phyloP scores from a whole-genome alignment of 305 asterid species.

The Andrographis paniculata region DNA sequence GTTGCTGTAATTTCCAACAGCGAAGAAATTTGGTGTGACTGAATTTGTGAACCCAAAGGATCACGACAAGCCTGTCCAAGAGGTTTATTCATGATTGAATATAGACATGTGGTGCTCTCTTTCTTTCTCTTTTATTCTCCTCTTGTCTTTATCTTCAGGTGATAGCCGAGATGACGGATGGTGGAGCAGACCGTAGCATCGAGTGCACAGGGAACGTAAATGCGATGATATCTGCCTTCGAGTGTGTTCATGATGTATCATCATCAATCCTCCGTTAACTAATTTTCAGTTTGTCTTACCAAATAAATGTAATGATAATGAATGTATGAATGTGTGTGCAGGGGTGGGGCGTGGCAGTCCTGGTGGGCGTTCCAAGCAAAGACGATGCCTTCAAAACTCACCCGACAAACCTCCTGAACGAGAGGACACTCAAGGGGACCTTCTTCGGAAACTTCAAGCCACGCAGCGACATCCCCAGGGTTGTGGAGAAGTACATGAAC shows the following conservation, averaged over 20 bases:
- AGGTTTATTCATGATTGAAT: neutral
- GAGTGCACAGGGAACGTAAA: constrained; percentile 27
- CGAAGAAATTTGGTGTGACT: constrained; percentile 20
- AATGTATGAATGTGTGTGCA: neutral
- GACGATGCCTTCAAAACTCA: neutral
- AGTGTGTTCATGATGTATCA: constrained; percentile 28
- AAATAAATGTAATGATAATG: neutral
- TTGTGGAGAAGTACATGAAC: neutral
- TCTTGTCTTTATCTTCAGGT: neutral
- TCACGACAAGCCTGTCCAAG: constrained; percentile 17
- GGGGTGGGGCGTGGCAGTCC: constrained; percentile 2
- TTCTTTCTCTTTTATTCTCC: neutral
- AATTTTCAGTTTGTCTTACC: neutral
- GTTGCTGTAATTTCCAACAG: constrained; percentile 16
- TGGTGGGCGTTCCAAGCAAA: neutral
- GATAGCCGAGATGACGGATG: constrained; percentile 23
- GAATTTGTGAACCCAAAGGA: constrained; percentile 19
- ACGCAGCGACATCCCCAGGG: neutral
- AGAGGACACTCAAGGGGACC: neutral
- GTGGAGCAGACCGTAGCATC: constrained; percentile 28
- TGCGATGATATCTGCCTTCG: constrained; percentile 31
- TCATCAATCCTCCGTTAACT: neutral
- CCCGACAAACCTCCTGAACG: neutral
- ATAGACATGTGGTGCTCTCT: too few relatives aligned
- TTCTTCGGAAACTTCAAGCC: constrained; percentile 2